Evolutionary conservation across 208 protist genomes (phyloP), one percentile per base, ranked within the genome.

Genomic region (Trypanosoma caninum): DNA sequence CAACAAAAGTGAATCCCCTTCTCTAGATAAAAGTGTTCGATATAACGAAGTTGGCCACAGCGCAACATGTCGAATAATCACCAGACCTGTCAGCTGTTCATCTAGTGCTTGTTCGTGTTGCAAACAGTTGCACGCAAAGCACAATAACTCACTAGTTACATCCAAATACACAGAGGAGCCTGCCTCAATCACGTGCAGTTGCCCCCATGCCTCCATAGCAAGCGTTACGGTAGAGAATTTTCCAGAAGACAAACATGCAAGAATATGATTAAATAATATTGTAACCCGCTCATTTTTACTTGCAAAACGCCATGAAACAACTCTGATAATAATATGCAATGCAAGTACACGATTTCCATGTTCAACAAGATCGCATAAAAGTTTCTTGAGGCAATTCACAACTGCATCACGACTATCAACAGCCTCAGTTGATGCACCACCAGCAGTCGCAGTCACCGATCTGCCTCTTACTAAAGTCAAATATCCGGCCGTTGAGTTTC

Each of bases 171-270:
- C 78, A 7, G 66, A 58, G 3, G 76, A 65, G 18, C 65, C 64
- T 2, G 74, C 76, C 31, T 64, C 74, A 47, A 89, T 76, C 23
- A 53, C 58, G 47, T 89, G 84, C 13, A 92, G 56, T 14, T 69
- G 59, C 14, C 72, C 71, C 72, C 79, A 88, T 47, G 72, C 81
- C 71, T 89, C 85, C 76, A 92, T 78, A 14, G 81, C 85, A 37
- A 92, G 72, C 38, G 84, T 77, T 20, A 76, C 85, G 6, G 71
- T 74, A 31, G 76, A 72, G 11, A 88, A 54, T 45, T 65, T 65
- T 23, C 57, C 45, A 8, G 78, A 78, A 6, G 81, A 81, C 20
- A 92, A 42, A 57, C 81, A 84, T 23, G 75, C 48, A 64, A 72
- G 78, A 22, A 92, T 63, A 38, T 88, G 79, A 35, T 86, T 80